Percentiles rank a stretch among this genome's conserved stretches.
These are phyloP conservation scores for Cucumis cinereus DNA, from an alignment of 306 rosid species.

Conservation along the genomic window DNA sequence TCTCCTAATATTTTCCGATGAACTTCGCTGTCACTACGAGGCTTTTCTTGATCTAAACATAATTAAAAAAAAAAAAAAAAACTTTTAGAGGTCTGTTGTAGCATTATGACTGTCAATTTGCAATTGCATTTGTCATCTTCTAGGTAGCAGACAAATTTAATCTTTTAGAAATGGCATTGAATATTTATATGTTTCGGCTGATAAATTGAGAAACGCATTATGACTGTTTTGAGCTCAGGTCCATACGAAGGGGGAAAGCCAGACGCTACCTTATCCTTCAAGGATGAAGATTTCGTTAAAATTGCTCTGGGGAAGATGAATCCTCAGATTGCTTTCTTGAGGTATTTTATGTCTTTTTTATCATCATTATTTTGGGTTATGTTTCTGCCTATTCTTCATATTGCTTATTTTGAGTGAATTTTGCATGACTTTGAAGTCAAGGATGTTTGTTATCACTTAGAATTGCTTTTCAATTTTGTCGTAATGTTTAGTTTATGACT, in stretches of 20 bases:
- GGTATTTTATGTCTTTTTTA: slow-evolving; percentile 22
- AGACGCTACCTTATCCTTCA: slow-evolving; percentile 76
- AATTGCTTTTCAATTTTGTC: background rate
- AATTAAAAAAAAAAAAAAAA: too few species aligned
- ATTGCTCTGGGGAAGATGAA: slow-evolving; percentile 82
- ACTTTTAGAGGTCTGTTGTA: background rate
- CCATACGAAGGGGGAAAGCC: slow-evolving; percentile 78
- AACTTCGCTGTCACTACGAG: background rate
- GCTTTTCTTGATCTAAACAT: background rate
- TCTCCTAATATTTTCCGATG: background rate
- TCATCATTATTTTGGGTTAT: background rate
- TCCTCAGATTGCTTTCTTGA: slow-evolving; percentile 88
- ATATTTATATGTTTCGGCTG: background rate
- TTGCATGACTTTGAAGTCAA: background rate
- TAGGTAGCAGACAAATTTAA: background rate
- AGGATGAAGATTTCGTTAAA: slow-evolving; percentile 83
- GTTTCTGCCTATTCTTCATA: background rate
- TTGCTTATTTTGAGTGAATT: background rate
- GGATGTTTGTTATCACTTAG: background rate
- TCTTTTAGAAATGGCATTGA: background rate
- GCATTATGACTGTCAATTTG: background rate
- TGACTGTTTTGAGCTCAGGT: slow-evolving; percentile 30
- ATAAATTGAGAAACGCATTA: background rate
- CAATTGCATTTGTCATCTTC: background rate
- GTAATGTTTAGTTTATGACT: background rate